A percentile compares a stretch with the other conserved stretches of the same genome.
Conservation (phyloP, 768 basidiomycete species). For the Termitomyces sp. region DNA sequence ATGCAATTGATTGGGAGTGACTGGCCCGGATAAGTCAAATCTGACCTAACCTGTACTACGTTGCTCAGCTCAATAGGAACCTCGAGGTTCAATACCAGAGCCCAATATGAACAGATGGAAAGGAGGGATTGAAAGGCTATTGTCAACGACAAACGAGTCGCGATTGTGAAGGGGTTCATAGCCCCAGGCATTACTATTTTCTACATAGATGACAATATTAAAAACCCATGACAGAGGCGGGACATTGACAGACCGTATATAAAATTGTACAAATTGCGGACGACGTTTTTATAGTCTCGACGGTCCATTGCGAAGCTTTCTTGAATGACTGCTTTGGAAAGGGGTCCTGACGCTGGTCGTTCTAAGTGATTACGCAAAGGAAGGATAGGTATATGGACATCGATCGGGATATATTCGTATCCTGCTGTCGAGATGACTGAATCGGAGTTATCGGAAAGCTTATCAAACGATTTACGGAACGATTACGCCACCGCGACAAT, state of each 20-base stretch:
- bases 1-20: neutral
- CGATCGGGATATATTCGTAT: constrained; percentile 28
- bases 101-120: constrained; percentile 29
- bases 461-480: constrained; percentile 25
- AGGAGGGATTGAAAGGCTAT: constrained; percentile 21
- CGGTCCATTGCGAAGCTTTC: constrained; percentile 28
- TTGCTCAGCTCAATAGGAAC: constrained; percentile 31
- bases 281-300: constrained; percentile 29
- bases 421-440: constrained; percentile 21
- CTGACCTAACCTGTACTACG: constrained; percentile 27
- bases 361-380: constrained; percentile 23
- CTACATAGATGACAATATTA: constrained; percentile 12
- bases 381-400: constrained; percentile 29
- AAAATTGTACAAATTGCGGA: constrained; percentile 25
- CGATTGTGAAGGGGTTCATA: constrained; percentile 21
- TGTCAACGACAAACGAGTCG: constrained; percentile 16
- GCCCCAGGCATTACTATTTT: constrained; percentile 22
- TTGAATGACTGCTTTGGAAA: constrained; percentile 36
- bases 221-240: neutral
- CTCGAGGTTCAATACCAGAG: constrained; percentile 24
- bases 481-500: constrained; percentile 25
- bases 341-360: constrained; percentile 13
- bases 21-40: constrained; percentile 25
- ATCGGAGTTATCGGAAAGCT: constrained; percentile 26
- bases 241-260: constrained; percentile 20